Base-by-base conservation (phyloP, 768 basidiomycete species). In the Russula virescens region DNA sequence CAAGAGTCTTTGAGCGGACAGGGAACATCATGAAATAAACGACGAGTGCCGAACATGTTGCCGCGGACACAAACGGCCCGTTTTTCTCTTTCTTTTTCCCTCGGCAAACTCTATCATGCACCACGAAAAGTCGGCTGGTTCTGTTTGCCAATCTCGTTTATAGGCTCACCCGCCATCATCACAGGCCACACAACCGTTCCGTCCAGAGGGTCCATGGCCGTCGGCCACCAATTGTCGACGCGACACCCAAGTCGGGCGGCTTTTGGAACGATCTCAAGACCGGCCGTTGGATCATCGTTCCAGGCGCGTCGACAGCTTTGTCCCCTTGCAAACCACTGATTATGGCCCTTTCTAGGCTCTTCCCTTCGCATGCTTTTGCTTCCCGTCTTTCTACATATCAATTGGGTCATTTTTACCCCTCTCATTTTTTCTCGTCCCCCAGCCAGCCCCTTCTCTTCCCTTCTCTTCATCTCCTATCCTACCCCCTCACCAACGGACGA, bases 381-480 rank as follows among this genome's bases (percentile, higher is more conserved):
- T 1, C 84, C 86, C 7, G 4, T 88, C 57, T 70, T 88, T 0
- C 76, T 89, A 4, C 91, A 81, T 70, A 50, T 78, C 14, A 86
- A 86, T 69, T 88, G 90, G 87, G 78, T 85, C 56, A 45, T 85
- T 14, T 68, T 83, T 25, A 72, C 77, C 0, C 77, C 80, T 26
- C 79, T 78, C 65, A 64, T 87, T 55, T 73, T 79, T 1, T 72
- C 80, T 0, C 77, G 72, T 45, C 62, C 81, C 5, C 67, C 58
- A 1, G n/a, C 77, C 18, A 98, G 97, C 71, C 94, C 92, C 1
- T 89, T 97, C 69, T 75, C 76, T 1, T 77, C 81, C 13, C 66
- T 94, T 25, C 78, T 98, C 66, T 82, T 89, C 66, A 78, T 94
- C 58, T 88, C 91, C 14, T 76, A 89, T 66, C 80, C 68, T n/a